A percentile compares a stretch with the other conserved stretches of the same genome.
phyloP scores from a whole-genome alignment of 345 rosid species.

The Salix purpurea region DNA sequence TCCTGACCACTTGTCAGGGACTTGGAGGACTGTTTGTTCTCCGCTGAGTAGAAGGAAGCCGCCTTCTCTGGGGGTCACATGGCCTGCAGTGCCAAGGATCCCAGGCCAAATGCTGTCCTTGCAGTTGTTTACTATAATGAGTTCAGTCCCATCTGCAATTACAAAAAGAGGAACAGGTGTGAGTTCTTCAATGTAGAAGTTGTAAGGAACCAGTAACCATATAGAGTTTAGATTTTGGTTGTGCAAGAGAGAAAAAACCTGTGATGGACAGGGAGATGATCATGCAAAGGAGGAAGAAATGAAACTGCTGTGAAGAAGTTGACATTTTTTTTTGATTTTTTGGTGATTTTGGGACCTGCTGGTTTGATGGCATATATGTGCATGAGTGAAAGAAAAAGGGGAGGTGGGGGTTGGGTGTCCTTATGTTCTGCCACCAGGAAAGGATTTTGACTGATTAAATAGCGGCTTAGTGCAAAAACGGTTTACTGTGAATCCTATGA shows the following conservation, averaged over 20 bases:
- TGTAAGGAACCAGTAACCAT: not conserved
- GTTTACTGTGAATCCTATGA: too few relatives aligned
- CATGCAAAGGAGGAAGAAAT: not conserved
- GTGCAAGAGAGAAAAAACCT: constrained; percentile 5
- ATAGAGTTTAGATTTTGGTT: not conserved
- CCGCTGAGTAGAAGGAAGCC: constrained; percentile 41
- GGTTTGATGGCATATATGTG: not conserved
- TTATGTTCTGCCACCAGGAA: constrained; percentile 3
- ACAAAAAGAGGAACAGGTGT: not conserved
- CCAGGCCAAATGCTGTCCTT: constrained; percentile 48
- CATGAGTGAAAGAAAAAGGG: not conserved
- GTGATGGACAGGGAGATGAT: not conserved
- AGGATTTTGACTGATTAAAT: not conserved
- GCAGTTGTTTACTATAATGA: constrained; percentile 42
- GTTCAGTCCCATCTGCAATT: constrained; percentile 23
- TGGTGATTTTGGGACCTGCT: not conserved
- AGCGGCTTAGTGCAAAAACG: not conserved
- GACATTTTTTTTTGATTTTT: not conserved
- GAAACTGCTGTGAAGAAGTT: constrained; percentile 1
- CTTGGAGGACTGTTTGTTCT: constrained; percentile 24
- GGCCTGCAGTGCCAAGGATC: constrained; percentile 42
- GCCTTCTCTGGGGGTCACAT: constrained; percentile 30
- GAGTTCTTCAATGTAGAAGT: not conserved
- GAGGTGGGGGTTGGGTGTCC: not conserved
- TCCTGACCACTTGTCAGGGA: constrained; percentile 44